Conservation (phyloP, 2,329 filamentous ascomycete species). For the Penicillium sp. region DNA sequence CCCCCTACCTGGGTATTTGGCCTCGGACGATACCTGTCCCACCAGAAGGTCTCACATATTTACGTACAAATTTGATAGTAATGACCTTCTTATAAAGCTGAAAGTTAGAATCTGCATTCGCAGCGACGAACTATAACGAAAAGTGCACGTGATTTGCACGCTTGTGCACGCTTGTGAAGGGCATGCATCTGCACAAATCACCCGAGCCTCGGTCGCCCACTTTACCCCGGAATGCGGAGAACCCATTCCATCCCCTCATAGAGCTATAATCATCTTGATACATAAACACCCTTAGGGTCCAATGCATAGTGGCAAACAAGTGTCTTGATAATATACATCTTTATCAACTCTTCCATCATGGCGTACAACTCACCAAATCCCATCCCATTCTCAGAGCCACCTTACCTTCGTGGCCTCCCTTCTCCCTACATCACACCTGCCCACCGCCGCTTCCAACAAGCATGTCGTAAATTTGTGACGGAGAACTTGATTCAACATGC, state of each 20-base stretch:
- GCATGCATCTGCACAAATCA: not conserved
- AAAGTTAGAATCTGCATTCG: too few relatives aligned
- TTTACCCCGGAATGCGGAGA: constrained; percentile 17
- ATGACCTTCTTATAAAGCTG: too few relatives aligned
- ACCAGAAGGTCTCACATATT: too few relatives aligned
- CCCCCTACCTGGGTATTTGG: too few relatives aligned
- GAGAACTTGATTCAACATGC: constrained; percentile 62
- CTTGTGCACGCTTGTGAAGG: not conserved
- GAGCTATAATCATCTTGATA: not conserved
- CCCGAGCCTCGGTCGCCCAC: constrained; percentile 12
- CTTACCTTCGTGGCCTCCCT: constrained; percentile 67
- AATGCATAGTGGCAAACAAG: not conserved
- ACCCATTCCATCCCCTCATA: not conserved
- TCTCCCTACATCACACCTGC: constrained; percentile 68
- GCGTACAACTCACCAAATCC: constrained; percentile 33
- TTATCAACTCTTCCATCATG: constrained; percentile 18
- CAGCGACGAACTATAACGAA: too few relatives aligned
- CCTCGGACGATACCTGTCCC: too few relatives aligned
- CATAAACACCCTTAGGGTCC: not conserved
- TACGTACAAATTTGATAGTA: too few relatives aligned
- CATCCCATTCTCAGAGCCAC: constrained; percentile 70
- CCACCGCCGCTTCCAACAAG: constrained; percentile 65
- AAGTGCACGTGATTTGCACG: not conserved
- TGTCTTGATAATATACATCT: not conserved
- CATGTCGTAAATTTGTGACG: constrained; percentile 63